These are phyloP conservation scores for Saccharum spontaneum DNA, from an alignment of 176 grass and related monocot species.

Conservation along the genomic window DNA sequence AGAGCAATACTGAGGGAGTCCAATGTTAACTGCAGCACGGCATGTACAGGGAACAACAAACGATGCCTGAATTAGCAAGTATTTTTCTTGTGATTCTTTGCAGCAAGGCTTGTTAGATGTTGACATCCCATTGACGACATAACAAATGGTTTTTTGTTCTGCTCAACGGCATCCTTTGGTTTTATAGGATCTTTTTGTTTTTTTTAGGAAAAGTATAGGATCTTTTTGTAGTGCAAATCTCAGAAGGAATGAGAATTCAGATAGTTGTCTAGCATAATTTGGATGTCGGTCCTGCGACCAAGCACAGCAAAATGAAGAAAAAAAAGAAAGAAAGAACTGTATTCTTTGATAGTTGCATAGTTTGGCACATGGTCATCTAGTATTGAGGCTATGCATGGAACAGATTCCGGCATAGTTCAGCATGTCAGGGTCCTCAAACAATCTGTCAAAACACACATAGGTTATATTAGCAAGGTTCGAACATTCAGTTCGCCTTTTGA, in stretches of 20 bases:
- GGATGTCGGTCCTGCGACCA: not conserved
- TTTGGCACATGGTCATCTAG: not conserved
- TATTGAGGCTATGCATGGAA: not conserved
- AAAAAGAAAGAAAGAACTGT: not conserved
- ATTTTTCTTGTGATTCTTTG: constrained; percentile 3
- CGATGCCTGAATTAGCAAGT: not conserved
- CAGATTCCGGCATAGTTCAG: not conserved
- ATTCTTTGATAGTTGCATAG: not conserved
- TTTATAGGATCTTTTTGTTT: not conserved
- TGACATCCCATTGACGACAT: not conserved
- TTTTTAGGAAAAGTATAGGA: not conserved
- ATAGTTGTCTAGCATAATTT: not conserved
- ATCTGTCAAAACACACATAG: not conserved
- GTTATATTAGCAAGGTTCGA: not conserved
- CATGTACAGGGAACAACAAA: constrained; percentile 27
- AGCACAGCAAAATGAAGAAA: not conserved
- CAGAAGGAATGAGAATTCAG: not conserved
- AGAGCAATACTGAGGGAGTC: constrained; percentile 17
- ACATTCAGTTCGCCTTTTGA: not conserved
- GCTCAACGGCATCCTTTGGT: not conserved
- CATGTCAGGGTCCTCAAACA: constrained; percentile 3
- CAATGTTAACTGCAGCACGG: not conserved
- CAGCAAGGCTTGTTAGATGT: not conserved
- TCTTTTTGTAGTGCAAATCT: not conserved
- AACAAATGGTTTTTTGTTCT: not conserved